Evolutionary conservation across 192 early-diverging fungal species (phyloP).

Genomic region (Phycomyces blakesleeanus): DNA sequence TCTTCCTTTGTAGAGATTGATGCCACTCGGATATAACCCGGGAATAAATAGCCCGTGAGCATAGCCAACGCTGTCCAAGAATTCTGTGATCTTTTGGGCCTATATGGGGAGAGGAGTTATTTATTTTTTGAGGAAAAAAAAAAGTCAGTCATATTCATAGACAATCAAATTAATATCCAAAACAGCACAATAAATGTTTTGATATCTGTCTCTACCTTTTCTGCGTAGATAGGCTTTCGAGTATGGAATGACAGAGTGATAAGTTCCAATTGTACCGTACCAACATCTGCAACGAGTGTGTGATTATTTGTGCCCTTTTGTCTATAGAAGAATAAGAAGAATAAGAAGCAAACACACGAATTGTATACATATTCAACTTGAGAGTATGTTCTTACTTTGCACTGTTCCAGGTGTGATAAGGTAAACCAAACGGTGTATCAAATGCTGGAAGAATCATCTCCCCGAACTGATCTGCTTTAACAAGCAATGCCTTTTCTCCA

Average conservation of each 20-base stretch:
- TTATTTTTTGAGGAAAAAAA: no score
- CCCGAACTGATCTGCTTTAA: constrained; percentile 69
- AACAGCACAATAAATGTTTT: not conserved
- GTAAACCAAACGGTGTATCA: constrained; percentile 59
- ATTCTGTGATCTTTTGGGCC: constrained; percentile 20
- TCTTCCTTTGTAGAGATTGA: constrained; percentile 25
- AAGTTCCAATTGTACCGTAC: constrained; percentile 72
- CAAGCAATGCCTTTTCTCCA: constrained; percentile 45
- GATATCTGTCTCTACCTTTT: constrained; percentile 37
- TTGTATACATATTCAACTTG: not conserved
- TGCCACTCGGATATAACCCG: constrained; percentile 55
- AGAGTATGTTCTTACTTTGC: constrained; percentile 7
- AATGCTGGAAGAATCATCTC: constrained; percentile 66
- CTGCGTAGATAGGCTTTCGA: constrained; percentile 59
- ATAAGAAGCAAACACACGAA: no score
- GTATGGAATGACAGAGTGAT: constrained; percentile 72
- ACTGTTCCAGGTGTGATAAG: constrained; percentile 54
- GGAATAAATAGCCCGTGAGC: constrained; percentile 25
- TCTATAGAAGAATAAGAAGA: not conserved
- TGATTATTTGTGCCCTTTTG: not conserved
- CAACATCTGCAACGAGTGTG: constrained; percentile 8
- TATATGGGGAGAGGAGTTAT: not conserved
- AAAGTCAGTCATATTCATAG: no score
- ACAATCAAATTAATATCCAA: no score
- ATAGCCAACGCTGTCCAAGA: constrained; percentile 4